These are phyloP conservation scores for Trypanosoma scelopori DNA, from an alignment of 208 protist species.

Conservation along the genomic window DNA sequence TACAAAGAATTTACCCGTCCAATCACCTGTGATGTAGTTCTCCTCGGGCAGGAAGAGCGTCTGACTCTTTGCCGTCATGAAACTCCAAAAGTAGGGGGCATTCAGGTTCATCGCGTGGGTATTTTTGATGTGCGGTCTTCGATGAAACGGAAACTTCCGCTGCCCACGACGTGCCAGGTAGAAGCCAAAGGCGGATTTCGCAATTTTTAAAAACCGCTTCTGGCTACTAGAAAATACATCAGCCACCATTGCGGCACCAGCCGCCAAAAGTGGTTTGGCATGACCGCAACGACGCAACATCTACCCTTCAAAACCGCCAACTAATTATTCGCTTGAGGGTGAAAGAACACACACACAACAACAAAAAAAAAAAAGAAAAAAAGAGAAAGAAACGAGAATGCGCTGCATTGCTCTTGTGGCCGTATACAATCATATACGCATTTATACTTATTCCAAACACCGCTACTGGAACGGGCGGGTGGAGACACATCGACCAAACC, in stretches of 20 bases:
- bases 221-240: slow-evolving; percentile 25
- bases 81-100: slow-evolving; percentile 88
- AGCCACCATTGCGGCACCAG: slow-evolving; percentile 6
- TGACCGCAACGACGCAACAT: slow-evolving; percentile 24
- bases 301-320: no score
- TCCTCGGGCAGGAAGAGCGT: slow-evolving; percentile 79
- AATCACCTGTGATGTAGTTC: slow-evolving; percentile 92
- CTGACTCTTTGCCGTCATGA: slow-evolving; percentile 85
- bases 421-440: no score
- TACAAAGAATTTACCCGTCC: slow-evolving; percentile 92
- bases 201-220: slow-evolving; percentile 85
- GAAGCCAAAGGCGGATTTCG: slow-evolving; percentile 89
- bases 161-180: slow-evolving; percentile 82
- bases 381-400: background rate
- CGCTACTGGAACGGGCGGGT: no score
- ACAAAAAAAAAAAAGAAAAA: slow-evolving; percentile 10
- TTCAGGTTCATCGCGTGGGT: slow-evolving; percentile 85
- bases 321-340: background rate
- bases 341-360: no score
- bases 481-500: no score
- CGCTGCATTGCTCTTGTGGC: no score
- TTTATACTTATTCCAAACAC: no score
- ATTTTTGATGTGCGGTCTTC: slow-evolving; percentile 82
- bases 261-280: background rate
- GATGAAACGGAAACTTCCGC: slow-evolving; percentile 79